Conservation (phyloP, 2,329 filamentous ascomycete species). For the Bipolaris sorokiniana region DNA sequence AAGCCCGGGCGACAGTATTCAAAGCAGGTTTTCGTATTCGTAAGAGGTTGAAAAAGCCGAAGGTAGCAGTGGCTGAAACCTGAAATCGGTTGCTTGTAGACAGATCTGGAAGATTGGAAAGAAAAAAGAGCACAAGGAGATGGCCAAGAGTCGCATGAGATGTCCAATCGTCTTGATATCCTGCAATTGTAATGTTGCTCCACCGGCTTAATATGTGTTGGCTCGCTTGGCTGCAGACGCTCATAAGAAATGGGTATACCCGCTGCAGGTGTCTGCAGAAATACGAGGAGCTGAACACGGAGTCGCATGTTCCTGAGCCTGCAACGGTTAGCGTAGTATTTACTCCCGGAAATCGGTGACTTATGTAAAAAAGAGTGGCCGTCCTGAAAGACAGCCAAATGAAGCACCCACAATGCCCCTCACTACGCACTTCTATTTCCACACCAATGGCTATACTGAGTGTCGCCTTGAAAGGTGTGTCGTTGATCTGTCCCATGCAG, state of each 20-base stretch:
- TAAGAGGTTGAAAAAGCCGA: no score
- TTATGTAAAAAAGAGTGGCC: conserved; percentile 49
- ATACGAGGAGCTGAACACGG: conserved; percentile 13
- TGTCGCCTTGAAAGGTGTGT: conserved; percentile 4
- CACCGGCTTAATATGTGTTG: conserved; percentile 20
- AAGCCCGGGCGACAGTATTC: background rate
- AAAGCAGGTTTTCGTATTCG: background rate
- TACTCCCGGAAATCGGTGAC: conserved; percentile 32
- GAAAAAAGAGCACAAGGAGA: background rate
- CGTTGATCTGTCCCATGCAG: conserved; percentile 21
- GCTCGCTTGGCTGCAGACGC: conserved; percentile 18
- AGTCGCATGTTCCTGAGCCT: background rate
- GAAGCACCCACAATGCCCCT: conserved; percentile 23
- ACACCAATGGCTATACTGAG: conserved; percentile 16
- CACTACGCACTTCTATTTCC: conserved; percentile 28
- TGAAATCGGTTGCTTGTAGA: background rate
- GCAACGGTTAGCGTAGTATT: conserved; percentile 34
- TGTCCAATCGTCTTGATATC: background rate
- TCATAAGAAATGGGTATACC: conserved; percentile 3
- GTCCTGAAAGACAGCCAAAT: conserved; percentile 32
- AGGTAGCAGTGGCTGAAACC: background rate
- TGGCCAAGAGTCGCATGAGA: background rate
- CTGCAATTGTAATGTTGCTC: conserved; percentile 6
- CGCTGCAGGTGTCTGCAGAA: conserved; percentile 3
- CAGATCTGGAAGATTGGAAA: background rate